phyloP scores from a whole-genome alignment of 1,284 basidiomycete species.

The Boletellus sp. region DNA sequence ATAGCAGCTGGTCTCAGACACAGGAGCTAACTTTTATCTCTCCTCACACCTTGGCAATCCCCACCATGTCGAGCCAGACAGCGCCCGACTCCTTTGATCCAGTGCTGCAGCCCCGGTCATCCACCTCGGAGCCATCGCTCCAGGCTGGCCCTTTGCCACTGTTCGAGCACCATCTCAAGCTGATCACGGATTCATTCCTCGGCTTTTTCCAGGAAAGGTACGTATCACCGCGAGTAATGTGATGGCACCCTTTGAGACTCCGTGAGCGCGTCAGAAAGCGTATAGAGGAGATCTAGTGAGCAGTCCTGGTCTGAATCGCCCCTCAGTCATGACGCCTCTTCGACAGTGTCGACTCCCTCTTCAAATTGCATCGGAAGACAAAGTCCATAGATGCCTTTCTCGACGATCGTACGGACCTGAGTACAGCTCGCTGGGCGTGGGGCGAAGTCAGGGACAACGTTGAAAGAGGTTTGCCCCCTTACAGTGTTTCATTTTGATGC shows the following conservation, averaged over 20 bases:
- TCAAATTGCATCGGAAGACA: conserved; percentile 66
- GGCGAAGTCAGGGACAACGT: conserved; percentile 79
- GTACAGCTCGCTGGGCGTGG: conserved; percentile 72
- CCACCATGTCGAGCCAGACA: conserved; percentile 23
- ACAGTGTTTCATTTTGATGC: background rate
- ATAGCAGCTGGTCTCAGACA: conserved; percentile 4
- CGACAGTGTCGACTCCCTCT: conserved; percentile 64
- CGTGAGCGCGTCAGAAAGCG: conserved; percentile 50
- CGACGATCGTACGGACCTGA: conserved; percentile 60
- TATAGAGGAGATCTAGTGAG: conserved; percentile 82
- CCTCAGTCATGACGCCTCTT: conserved; percentile 8
- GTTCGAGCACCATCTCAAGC: conserved; percentile 69
- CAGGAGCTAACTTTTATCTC: background rate
- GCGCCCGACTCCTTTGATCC: conserved; percentile 23
- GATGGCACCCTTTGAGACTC: conserved; percentile 3
- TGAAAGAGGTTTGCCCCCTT: conserved; percentile 57
- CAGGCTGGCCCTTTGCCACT: conserved; percentile 58
- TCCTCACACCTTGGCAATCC: conserved; percentile 2
- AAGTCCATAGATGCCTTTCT: conserved; percentile 62
- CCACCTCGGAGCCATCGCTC: conserved; percentile 40
- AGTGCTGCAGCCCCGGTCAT: conserved; percentile 32
- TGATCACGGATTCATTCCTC: conserved; percentile 73
- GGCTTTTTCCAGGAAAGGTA: conserved; percentile 84
- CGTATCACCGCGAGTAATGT: conserved; percentile 23
- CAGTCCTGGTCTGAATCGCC: conserved; percentile 6